Conservation (phyloP, 768 basidiomycete genomes). For the Mycena vitilis region DNA sequence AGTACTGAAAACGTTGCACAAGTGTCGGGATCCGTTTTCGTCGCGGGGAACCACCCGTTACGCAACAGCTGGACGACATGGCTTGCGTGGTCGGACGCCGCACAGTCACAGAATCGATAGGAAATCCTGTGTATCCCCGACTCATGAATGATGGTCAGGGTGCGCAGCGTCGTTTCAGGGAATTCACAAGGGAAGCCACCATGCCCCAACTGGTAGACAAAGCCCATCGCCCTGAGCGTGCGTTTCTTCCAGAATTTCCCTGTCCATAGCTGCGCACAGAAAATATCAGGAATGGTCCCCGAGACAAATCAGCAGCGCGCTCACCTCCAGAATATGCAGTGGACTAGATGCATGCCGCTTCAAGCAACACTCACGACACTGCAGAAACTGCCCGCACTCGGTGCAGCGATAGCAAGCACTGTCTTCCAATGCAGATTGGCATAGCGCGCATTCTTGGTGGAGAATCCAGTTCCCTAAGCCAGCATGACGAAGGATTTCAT, state of each 20-base stretch:
- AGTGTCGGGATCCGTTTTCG: background rate
- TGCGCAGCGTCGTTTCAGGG: background rate
- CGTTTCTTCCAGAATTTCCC: slow-evolving; percentile 21
- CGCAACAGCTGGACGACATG: no score
- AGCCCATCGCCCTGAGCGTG: slow-evolving; percentile 6
- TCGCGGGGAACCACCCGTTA: background rate
- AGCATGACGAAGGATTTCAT: background rate
- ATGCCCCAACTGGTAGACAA: slow-evolving; percentile 28
- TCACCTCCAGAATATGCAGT: background rate
- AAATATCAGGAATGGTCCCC: no score
- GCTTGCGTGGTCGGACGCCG: background rate
- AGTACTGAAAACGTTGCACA: background rate
- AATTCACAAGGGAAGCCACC: background rate
- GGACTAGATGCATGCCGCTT: background rate
- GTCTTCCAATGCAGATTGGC: no score
- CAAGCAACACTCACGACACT: background rate
- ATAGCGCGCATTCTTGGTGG: background rate
- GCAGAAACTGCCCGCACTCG: slow-evolving; percentile 2
- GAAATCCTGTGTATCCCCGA: background rate
- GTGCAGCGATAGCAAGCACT: slow-evolving; percentile 11
- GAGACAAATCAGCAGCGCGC: no score
- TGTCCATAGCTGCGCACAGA: slow-evolving; percentile 21
- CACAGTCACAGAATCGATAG: background rate
- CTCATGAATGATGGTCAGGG: background rate
- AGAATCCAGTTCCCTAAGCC: background rate